Evolutionary conservation across 768 basidiomycete genomes (phyloP), one percentile per base, ranked within the genome.

Genomic region (Leccinellum albellum): DNA sequence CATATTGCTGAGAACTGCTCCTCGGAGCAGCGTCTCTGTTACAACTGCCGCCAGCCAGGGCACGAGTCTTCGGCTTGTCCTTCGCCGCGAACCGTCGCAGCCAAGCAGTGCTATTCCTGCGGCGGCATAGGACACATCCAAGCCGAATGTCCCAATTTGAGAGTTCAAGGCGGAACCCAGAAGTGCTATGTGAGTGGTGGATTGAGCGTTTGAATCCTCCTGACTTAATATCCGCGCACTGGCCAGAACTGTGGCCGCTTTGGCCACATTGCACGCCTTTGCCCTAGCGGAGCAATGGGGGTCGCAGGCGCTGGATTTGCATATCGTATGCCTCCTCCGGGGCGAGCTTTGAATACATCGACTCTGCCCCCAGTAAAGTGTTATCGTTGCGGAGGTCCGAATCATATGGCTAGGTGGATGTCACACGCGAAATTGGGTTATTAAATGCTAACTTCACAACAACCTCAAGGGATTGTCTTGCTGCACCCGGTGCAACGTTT

Each of bases 31-130:
- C 85, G 91, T 65, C 82, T 96, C 58, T 96, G 94, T 76, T 96
- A 94, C 77, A 96, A 95, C 71, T 96, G 94, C 73, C 86, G 91
- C 62, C 89, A 94, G 70, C 89, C 92, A n/a, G 94, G 94, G 40
- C 94, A 95, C 65, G 93, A 95, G 73, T 92, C 89, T 20, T 87
- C 89, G 54, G 85, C 88, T 54, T 95, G 94, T 71, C 88, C 91
- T 40, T 84, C 85, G 62, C 92, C 93, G 37, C 83, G 91, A 60
- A 87, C 85, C 40, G 88, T 87, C 46, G 82, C 89, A 50, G 84
- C 88, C 29, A 94, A 93, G 74, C 91, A 95, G 73, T 96, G 94
- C 71, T 96, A 94, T 72, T 88, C 88, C 37, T 97, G 93, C 66
- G 91, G 93, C 24, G 94, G 93, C 52, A 85, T 97, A 62, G 94